Base-by-base conservation (phyloP, 106 monocot species). In the Apostasia shenzhenica region DNA sequence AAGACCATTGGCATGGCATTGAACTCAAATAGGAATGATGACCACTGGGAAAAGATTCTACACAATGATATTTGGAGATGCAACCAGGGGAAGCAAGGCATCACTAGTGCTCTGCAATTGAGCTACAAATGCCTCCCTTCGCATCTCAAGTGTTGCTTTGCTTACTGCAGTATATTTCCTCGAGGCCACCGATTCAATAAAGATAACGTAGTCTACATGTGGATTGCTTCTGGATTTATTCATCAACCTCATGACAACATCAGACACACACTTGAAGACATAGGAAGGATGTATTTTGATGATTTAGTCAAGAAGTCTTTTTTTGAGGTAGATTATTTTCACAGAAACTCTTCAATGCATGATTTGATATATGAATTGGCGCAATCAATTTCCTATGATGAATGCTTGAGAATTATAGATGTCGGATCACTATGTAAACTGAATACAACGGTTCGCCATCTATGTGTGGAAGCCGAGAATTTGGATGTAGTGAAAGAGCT, bases 201-300 rank as follows among this genome's bases (percentile, higher is more conserved):
- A 48, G 61, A 75, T 38, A 39, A 67, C 6, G 14, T 85, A 12
- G 47, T 77, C 14, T 2, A n/a, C 8, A 48, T 81, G 70, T 81
- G 85, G 85, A 85, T 81, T 60, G 80, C 85, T 40, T 54, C 59
- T 9, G 85, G 81, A 8, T 81, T 70, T n/a, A 61, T 85, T 54
- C 54, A 63, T 3, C 67, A 37, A 38, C 42, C 68, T 13, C 26
- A 26, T 26, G 26, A 26, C 26, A 6, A 65, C 40, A 40, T 58
- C 11, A 53, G 50, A 2, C 58, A 68, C 3, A 53, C 43, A 11
- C 4, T 41, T 2, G 79, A 82, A 55, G 79, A 82, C 14, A 39
- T 69, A 1, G 82, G 69, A 1, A 12, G 8, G 2, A 38, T 8
- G 0, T 79, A 62, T 45, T 74, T 86, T 53, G 61, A 76, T 52